Evolutionary conservation across 768 basidiomycete genomes (phyloP), one percentile per base, ranked within the genome.

Genomic region (Rhodotorula graminis): DNA sequence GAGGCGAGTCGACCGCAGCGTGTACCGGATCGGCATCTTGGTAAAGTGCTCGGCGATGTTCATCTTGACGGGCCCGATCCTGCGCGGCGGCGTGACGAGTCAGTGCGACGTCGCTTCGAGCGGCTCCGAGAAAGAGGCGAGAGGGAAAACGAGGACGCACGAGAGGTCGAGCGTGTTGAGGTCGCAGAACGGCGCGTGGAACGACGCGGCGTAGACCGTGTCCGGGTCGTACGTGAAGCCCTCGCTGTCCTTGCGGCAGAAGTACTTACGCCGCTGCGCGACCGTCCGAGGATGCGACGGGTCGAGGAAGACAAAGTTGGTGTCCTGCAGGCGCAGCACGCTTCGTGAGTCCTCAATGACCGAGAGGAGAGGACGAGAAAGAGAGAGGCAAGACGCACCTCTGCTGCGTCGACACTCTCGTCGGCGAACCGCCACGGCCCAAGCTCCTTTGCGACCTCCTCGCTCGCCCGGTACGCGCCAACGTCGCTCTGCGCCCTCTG

Each of bases 11-110:
- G 78, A 79, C 16, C 78, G 68, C 4, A 79, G 73, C 5, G 76
- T 76, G 73, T 78, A 78, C 5, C 78, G 74, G 29, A 78, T 70
- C 21, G 78, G 78, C 78, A 77, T 77, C 49, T 77, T 55, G 19
- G 52, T 65, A 37, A 77, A 75, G 67, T 71, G 76, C 3, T 25
- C 44, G 1, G 49, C 65, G 31, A 78, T 33, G 70, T 75, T 74
- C 31, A 78, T 63, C 57, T 64, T 55, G 50, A 78, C 70, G 6
- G 77, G 77, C 18, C 75, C 75, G 19, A 76, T 21, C 33, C 33
- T 59, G 58, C 8, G 40, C 33, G 31, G 37, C 10, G 57, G 3
- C 6, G 21, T n/a, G n/a, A n/a, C n/a, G 57, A 5, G 37, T 4
- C n/a, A n/a, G 37, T 37, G 37, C 37, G 37, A 37, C 37, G 37